Evolutionary conservation across 2,329 filamentous ascomycete genomes (phyloP).

Genomic region (Aspergillus clavatus): DNA sequence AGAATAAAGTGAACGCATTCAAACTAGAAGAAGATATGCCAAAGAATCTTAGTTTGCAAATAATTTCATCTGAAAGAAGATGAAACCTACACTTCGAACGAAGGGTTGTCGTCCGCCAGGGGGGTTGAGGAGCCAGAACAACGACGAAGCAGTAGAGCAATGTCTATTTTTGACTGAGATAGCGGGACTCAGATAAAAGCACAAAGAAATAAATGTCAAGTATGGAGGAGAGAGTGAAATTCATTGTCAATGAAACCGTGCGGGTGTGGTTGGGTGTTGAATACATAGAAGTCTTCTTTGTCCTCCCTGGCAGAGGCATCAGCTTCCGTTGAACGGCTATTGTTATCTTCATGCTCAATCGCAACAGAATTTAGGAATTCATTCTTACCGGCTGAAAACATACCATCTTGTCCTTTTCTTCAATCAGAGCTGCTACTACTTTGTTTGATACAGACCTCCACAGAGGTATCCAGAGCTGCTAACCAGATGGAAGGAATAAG

Average conservation of each 20-base stretch:
- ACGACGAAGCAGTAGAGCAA: neutral
- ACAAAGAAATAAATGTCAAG: neutral
- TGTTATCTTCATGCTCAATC: too few species aligned
- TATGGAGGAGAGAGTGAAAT: too few species aligned
- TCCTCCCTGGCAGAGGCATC: too few species aligned
- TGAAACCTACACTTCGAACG: neutral
- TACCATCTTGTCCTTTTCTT: too few species aligned
- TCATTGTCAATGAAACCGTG: too few species aligned
- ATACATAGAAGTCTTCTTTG: too few species aligned
- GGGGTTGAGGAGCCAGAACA: neutral
- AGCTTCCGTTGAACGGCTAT: too few species aligned
- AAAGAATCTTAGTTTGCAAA: neutral
- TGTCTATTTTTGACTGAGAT: neutral
- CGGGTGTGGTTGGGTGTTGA: too few species aligned
- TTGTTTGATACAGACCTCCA: neutral
- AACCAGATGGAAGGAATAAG: neutral
- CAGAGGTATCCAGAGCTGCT: neutral
- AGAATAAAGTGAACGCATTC: neutral
- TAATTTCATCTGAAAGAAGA: neutral
- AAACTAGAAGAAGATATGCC: neutral
- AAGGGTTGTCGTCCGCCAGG: neutral
- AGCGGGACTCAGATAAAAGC: neutral
- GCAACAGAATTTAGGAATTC: too few species aligned
- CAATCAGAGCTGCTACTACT: too few species aligned
- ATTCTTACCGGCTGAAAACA: too few species aligned